phyloP scores from a whole-genome alignment of 2,329 filamentous ascomycete species.

The Hypoxylon sp. region DNA sequence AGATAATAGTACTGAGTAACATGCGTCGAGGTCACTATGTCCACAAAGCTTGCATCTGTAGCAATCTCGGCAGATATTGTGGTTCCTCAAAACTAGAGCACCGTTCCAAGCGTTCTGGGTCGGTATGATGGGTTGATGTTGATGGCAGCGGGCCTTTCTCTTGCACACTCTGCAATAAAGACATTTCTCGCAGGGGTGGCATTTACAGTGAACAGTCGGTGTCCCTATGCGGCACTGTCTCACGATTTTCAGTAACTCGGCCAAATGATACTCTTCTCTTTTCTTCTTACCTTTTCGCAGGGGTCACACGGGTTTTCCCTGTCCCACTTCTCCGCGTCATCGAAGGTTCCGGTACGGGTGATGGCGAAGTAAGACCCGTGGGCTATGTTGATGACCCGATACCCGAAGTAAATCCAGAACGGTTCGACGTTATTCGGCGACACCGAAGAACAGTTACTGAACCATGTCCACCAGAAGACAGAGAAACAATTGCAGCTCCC shows the following conservation, averaged over 20 bases:
- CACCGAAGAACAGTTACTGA: slow-evolving; percentile 24
- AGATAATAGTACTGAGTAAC: slow-evolving; percentile 1
- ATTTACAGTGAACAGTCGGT: slow-evolving; percentile 4
- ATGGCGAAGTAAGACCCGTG: slow-evolving; percentile 31
- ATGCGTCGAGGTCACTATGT: slow-evolving; percentile 13
- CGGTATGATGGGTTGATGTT: slow-evolving; percentile 2
- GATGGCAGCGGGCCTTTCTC: slow-evolving; percentile 13
- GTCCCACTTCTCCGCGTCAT: slow-evolving; percentile 30
- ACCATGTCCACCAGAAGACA: slow-evolving; percentile 37
- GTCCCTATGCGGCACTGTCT: slow-evolving; percentile 1
- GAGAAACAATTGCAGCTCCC: slow-evolving; percentile 25
- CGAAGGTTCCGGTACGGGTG: slow-evolving; percentile 18
- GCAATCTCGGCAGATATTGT: slow-evolving; percentile 8
- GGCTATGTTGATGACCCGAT: slow-evolving; percentile 24
- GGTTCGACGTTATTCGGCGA: slow-evolving; percentile 18
- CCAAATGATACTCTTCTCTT: not conserved
- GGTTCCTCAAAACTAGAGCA: not conserved
- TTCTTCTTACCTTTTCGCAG: slow-evolving; percentile 4
- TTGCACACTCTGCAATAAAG: slow-evolving; percentile 21
- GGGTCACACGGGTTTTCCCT: slow-evolving; percentile 29
- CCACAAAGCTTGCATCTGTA: slow-evolving; percentile 11
- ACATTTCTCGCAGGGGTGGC: slow-evolving; percentile 17
- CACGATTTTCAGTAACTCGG: not conserved
- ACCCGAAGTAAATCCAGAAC: slow-evolving; percentile 34
- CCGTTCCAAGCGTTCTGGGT: not conserved